Percentiles rank a stretch among this genome's conserved stretches.
phyloP scores from a whole-genome alignment of 208 protist genomes.

The Leishmania major region DNA sequence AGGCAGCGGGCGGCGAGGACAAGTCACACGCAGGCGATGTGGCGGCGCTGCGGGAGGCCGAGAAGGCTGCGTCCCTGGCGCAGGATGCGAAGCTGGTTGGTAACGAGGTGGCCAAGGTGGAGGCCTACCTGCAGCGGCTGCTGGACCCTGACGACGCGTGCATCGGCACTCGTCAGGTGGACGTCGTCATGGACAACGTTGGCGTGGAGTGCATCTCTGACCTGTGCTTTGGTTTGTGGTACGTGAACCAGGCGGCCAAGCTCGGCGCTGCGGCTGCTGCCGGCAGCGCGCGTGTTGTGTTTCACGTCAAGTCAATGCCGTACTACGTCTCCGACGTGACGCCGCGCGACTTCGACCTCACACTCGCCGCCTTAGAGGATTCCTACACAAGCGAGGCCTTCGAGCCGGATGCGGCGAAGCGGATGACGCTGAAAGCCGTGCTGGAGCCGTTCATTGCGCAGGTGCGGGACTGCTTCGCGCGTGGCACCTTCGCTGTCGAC shows the following conservation, averaged over 20 bases:
- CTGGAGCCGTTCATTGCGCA: constrained; percentile 56
- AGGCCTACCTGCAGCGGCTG: constrained; percentile 40
- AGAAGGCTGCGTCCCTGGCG: constrained; percentile 30
- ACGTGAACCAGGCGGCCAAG: constrained; percentile 44
- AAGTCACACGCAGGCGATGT: constrained; percentile 7
- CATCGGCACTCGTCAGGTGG: constrained; percentile 37
- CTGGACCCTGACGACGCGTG: constrained; percentile 25
- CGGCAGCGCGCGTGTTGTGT: constrained; percentile 37
- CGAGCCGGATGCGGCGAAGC: constrained; percentile 30
- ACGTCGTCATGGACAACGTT: constrained; percentile 91
- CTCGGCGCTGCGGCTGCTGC: constrained; percentile 10
- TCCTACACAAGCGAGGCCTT: constrained; percentile 20
- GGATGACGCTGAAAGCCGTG: constrained; percentile 21
- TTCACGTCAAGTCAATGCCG: constrained; percentile 88
- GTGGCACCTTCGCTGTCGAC: constrained; percentile 54
- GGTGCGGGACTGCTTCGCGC: constrained; percentile 45
- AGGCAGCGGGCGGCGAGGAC: constrained; percentile 6
- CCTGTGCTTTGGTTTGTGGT: constrained; percentile 78
- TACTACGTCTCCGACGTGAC: constrained; percentile 93
- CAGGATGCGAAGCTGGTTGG: constrained; percentile 67
- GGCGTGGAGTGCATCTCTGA: constrained; percentile 85
- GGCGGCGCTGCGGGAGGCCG: constrained; percentile 36
- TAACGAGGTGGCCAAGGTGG: constrained; percentile 57
- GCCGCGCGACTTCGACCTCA: constrained; percentile 66
- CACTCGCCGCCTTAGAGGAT: constrained; percentile 50